These are phyloP conservation scores for Talaromyces albobiverticillius DNA, from an alignment of 2,329 filamentous ascomycete species.

Conservation along the genomic window DNA sequence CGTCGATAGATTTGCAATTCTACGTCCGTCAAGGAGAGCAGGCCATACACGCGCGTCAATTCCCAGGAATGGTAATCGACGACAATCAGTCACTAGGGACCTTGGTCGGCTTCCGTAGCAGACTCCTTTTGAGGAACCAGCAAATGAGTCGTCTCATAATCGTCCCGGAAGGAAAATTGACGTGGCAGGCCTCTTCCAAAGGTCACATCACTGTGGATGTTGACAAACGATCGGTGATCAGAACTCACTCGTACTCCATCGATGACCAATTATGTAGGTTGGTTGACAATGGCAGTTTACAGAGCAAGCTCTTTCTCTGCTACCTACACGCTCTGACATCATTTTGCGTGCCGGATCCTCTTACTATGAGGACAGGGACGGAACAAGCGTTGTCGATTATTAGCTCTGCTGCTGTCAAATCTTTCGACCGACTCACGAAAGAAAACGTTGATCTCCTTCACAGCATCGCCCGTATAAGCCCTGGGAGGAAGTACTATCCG, in stretches of 20 bases:
- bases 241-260: neutral
- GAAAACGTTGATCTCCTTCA: neutral
- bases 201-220: neutral
- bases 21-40: constrained; percentile 25
- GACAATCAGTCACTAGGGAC: constrained; percentile 45
- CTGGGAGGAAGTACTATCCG: constrained; percentile 1
- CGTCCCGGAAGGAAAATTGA: neutral
- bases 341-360: constrained; percentile 29
- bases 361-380: constrained; percentile 17
- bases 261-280: constrained; percentile 37
- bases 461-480: neutral
- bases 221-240: constrained; percentile 34
- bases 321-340: constrained; percentile 39
- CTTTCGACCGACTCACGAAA: neutral
- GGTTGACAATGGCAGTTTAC: constrained; percentile 48
- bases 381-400: constrained; percentile 11
- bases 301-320: constrained; percentile 53
- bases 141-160: neutral
- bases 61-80: constrained; percentile 51
- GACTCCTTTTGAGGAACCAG: constrained; percentile 43
- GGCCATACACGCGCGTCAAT: constrained; percentile 47
- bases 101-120: constrained; percentile 49
- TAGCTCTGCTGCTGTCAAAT: neutral
- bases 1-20: constrained; percentile 51
- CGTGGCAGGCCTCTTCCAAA: neutral